A percentile compares a stretch with the other conserved stretches of the same genome.
Conservation (phyloP, 2,329 filamentous ascomycete species). For the Arthrobotrys pseudoclavata region DNA sequence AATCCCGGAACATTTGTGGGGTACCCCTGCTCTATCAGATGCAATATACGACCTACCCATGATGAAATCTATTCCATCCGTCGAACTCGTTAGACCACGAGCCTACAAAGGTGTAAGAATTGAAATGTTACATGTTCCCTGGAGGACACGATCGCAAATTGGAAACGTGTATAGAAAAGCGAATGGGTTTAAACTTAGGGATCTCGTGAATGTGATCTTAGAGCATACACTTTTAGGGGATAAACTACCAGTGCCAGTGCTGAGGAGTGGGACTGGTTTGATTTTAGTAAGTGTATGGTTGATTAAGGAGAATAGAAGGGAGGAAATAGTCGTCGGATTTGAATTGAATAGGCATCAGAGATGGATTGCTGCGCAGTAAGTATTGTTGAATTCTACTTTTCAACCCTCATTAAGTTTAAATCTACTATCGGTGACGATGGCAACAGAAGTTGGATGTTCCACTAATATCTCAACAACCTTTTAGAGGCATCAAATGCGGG, state of each 20-base stretch:
- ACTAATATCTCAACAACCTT: neutral
- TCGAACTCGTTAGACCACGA: slow-evolving; percentile 16
- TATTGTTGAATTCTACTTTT: neutral
- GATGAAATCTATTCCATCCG: slow-evolving; percentile 16
- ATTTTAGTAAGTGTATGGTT: slow-evolving; percentile 20
- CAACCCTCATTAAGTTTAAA: neutral
- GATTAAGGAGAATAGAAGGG: slow-evolving; percentile 9
- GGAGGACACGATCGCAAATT: slow-evolving; percentile 21
- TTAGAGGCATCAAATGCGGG: slow-evolving; percentile 1
- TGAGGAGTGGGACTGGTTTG: slow-evolving; percentile 9
- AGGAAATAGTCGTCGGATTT: slow-evolving; percentile 9
- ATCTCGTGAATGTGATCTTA: slow-evolving; percentile 15
- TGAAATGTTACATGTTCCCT: slow-evolving; percentile 15
- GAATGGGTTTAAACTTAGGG: slow-evolving; percentile 5
- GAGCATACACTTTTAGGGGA: slow-evolving; percentile 18
- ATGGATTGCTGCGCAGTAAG: slow-evolving; percentile 10
- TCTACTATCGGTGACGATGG: too few relatives aligned
- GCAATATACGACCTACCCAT: slow-evolving; percentile 18
- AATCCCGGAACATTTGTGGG: slow-evolving; percentile 22
- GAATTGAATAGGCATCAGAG: slow-evolving; percentile 20
- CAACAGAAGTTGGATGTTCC: too few relatives aligned
- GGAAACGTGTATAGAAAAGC: slow-evolving; percentile 10
- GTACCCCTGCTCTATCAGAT: slow-evolving; percentile 3
- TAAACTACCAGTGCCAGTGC: slow-evolving; percentile 10
- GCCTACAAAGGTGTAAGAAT: slow-evolving; percentile 15